Conservation (phyloP, 73 alveolate genomes). For the Paramecium tetraurelia region DNA sequence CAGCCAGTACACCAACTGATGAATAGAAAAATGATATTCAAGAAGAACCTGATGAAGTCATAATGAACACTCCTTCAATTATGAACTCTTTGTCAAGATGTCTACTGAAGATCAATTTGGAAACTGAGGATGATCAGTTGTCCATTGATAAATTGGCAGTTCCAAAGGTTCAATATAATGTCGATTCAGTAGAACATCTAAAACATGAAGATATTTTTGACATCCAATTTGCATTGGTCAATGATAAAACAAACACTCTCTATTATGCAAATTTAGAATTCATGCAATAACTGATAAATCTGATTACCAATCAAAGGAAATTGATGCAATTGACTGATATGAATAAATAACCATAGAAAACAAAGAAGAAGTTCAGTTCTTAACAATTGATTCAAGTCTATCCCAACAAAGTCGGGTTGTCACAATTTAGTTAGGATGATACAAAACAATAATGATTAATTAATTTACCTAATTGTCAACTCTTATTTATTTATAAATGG, state of each 20-base stretch:
- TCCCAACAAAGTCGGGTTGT: slow-evolving; percentile 1
- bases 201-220: slow-evolving; percentile 40
- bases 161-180: neutral
- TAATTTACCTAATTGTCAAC: neutral
- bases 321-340: neutral
- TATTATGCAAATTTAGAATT: slow-evolving; percentile 36
- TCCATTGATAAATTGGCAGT: neutral
- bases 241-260: neutral
- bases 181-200: neutral
- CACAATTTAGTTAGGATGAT: neutral
- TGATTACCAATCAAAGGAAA: slow-evolving; percentile 1
- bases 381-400: neutral
- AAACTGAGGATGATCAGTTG: neutral
- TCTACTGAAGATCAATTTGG: neutral
- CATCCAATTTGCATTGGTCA: neutral
- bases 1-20: neutral
- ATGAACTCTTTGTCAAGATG: slow-evolving; percentile 26
- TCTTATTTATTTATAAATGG: neutral
- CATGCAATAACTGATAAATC: neutral
- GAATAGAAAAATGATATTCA: neutral
- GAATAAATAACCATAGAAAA: neutral
- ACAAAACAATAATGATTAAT: neutral
- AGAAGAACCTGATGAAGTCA: neutral
- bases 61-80: neutral
- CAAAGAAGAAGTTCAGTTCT: slow-evolving; percentile 29